A percentile compares a stretch with the other conserved stretches of the same genome.
phyloP scores from a whole-genome alignment of 495 filamentous ascomycete genomes.

The Neurospora sp. region DNA sequence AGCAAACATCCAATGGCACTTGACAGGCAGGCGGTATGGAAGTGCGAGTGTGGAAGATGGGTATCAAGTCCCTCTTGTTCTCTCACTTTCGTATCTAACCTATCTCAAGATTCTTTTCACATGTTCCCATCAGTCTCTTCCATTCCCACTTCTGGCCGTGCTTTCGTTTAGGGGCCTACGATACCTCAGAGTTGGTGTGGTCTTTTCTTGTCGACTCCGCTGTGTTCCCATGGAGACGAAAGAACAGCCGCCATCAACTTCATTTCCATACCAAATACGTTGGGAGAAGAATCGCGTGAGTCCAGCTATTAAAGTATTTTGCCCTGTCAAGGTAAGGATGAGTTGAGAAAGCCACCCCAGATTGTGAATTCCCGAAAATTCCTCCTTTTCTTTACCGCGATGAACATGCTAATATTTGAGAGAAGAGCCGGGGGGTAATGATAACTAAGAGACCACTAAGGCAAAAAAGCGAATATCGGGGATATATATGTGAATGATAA shows the following conservation, averaged over 20 bases:
- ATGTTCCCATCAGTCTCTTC: background rate
- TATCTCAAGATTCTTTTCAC: background rate
- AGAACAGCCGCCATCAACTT: background rate
- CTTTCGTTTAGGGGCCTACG: background rate
- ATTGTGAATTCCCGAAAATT: background rate
- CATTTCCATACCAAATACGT: background rate
- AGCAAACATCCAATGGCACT: background rate
- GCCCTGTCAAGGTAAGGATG: background rate
- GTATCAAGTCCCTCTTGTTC: background rate
- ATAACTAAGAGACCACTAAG: background rate
- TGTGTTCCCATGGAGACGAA: background rate
- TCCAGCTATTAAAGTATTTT: background rate
- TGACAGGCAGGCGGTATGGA: background rate
- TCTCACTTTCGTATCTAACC: background rate
- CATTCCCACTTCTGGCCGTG: background rate
- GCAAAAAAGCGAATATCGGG: background rate
- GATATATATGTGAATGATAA: background rate
- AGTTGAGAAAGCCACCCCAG: background rate
- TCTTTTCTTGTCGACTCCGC: background rate
- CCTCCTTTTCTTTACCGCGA: background rate
- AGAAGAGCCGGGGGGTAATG: background rate
- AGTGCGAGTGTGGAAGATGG: background rate
- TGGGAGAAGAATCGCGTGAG: background rate
- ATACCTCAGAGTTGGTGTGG: background rate
- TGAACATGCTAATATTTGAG: background rate